A percentile compares a stretch with the other conserved stretches of the same genome.
phyloP scores from a whole-genome alignment of 169 alveolate species.

The Babesia caballi region DNA sequence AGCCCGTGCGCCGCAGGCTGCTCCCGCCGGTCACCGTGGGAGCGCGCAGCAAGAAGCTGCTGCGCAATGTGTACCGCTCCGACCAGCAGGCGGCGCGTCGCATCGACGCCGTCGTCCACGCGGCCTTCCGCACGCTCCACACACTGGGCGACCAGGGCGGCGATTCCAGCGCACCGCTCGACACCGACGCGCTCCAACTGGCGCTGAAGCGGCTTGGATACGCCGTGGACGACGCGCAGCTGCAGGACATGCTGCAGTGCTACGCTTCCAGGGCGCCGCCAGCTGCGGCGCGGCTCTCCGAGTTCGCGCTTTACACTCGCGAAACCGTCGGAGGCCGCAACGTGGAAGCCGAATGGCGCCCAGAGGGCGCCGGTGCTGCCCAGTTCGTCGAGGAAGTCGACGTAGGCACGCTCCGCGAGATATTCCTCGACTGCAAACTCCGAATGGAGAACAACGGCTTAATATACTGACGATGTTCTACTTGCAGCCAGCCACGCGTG shows the following conservation, averaged over 20 bases:
- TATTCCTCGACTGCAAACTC: conserved; percentile 49
- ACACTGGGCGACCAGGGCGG: conserved; percentile 4
- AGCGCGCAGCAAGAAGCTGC: conserved; percentile 18
- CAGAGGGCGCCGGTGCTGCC: neutral
- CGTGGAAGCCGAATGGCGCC: conserved; percentile 25
- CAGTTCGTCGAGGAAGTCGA: neutral
- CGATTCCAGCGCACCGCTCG: neutral
- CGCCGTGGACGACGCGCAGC: neutral
- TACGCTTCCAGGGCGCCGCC: neutral
- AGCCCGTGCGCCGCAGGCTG: neutral
- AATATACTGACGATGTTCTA: conserved; percentile 4
- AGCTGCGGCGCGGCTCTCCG: neutral
- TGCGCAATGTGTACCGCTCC: conserved; percentile 1
- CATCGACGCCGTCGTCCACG: conserved; percentile 12
- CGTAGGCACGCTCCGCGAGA: neutral
- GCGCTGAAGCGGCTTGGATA: conserved; percentile 29
- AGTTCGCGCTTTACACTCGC: neutral
- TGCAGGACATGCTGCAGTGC: conserved; percentile 26
- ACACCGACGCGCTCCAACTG: neutral
- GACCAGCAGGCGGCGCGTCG: neutral
- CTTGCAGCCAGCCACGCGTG: neutral
- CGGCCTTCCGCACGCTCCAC: conserved; percentile 24
- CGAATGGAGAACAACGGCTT: conserved; percentile 28
- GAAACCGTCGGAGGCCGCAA: conserved; percentile 15
- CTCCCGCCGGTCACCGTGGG: conserved; percentile 22